Conservation (phyloP, 495 filamentous ascomycete species). For the Podospora appendiculata region DNA sequence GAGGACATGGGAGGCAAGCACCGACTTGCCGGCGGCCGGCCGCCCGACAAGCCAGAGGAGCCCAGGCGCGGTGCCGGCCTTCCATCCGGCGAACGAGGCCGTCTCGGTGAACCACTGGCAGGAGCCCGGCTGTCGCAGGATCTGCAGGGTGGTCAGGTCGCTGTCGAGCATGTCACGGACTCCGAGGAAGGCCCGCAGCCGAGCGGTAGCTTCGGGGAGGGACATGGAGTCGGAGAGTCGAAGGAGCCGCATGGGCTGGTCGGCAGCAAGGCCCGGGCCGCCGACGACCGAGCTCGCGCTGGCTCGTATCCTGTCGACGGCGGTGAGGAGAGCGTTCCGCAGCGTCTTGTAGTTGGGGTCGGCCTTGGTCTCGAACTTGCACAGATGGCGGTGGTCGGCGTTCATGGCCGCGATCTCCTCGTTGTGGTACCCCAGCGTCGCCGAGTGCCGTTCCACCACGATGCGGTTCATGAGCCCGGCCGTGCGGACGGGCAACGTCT, state of each 20-base stretch:
- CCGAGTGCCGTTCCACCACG: conserved; percentile 25
- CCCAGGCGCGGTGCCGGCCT: neutral
- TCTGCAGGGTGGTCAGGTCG: too few species aligned
- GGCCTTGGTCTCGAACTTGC: conserved; percentile 15
- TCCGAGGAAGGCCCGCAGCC: too few species aligned
- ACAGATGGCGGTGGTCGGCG: conserved; percentile 33
- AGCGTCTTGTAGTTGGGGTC: conserved; percentile 19
- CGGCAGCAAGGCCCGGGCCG: neutral
- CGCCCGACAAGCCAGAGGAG: conserved; percentile 21
- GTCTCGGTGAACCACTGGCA: too few species aligned
- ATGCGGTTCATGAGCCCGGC: conserved; percentile 12
- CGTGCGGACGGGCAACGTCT: conserved; percentile 33
- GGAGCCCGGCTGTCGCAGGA: too few species aligned
- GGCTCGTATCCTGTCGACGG: conserved; percentile 19
- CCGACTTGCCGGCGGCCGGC: conserved; percentile 20
- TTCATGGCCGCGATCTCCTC: conserved; percentile 34
- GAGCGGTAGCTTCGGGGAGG: too few species aligned
- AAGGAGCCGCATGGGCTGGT: too few species aligned
- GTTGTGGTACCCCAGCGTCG: conserved; percentile 27
- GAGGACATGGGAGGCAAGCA: conserved; percentile 19
- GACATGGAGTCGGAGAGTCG: too few species aligned
- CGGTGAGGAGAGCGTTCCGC: conserved; percentile 14
- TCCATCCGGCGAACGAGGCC: conserved; percentile 11
- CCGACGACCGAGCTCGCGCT: neutral
- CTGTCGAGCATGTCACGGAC: too few species aligned